A percentile compares a stretch with the other conserved stretches of the same genome.
phyloP scores from a whole-genome alignment of 805 yeast genomes.

The Ogataea dorogensis region DNA sequence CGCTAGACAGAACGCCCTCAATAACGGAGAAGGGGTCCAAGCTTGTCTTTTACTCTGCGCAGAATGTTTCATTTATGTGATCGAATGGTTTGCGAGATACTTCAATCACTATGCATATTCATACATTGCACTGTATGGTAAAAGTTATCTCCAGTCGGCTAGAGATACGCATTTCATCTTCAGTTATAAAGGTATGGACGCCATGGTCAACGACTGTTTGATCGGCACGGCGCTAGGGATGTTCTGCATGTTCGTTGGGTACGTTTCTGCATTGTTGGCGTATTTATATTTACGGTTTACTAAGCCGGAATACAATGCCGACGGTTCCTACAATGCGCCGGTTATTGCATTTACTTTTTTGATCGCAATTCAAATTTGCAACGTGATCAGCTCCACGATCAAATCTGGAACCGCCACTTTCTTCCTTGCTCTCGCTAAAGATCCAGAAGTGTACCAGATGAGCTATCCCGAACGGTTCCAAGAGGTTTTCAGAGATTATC shows the following conservation, averaged over 20 bases:
- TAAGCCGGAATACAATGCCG: slow-evolving; percentile 42
- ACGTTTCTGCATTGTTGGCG: slow-evolving; percentile 36
- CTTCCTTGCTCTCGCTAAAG: slow-evolving; percentile 76
- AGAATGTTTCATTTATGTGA: slow-evolving; percentile 24
- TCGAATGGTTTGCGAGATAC: slow-evolving; percentile 49
- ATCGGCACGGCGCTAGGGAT: slow-evolving; percentile 75
- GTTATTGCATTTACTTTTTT: slow-evolving; percentile 41
- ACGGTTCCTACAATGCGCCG: slow-evolving; percentile 50
- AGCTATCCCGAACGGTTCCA: slow-evolving; percentile 59
- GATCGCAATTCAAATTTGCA: slow-evolving; percentile 69
- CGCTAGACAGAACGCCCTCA: slow-evolving; percentile 39
- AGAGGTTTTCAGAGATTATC: slow-evolving; percentile 48
- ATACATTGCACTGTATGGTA: slow-evolving; percentile 86
- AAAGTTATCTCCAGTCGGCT: slow-evolving; percentile 68
- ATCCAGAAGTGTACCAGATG: slow-evolving; percentile 75
- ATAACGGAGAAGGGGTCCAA: slow-evolving; percentile 21
- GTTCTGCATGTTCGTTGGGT: slow-evolving; percentile 67
- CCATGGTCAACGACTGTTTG: slow-evolving; percentile 79
- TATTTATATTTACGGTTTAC: slow-evolving; percentile 72
- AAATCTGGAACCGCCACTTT: slow-evolving; percentile 78
- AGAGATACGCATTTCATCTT: slow-evolving; percentile 76
- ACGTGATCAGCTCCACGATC: slow-evolving; percentile 66
- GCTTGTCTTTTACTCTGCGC: slow-evolving; percentile 19
- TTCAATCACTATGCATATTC: slow-evolving; percentile 90
- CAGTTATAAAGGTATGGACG: slow-evolving; percentile 79